Evolutionary conservation across 805 yeast genomes (phyloP), one percentile per base, ranked within the genome.

Genomic region (Limtongozyma cylindracea): DNA sequence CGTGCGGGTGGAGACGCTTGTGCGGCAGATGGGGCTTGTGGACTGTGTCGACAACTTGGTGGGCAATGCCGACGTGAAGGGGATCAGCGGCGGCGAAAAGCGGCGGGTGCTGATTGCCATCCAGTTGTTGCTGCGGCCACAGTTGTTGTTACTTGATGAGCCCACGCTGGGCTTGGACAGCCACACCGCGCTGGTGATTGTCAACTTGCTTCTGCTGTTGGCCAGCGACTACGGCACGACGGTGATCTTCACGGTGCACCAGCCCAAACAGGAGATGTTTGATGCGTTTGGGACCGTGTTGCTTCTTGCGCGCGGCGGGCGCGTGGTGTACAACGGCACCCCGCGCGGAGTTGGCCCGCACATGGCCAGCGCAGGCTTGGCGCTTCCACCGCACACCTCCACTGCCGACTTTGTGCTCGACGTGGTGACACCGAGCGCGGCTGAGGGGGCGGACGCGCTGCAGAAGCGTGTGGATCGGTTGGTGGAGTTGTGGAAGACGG

Each of bases 161-260:
- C 92, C 93, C 3, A 78, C 92, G 1, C 73, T 91, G 4, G 93
- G 93, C 0, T 50, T 78, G 13, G 93, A 78, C 35, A 62, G 82
- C 8, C 62, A 73, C 25, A 74, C 88, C 0, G 72, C 91, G 0
- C 53, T 61, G 1, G 58, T 74, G 3, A 70, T 77, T 17, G 38
- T 78, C 19, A 47, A 53, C 15, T 59, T 77, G 18, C 47, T 77
- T 25, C 49, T 61, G 22, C 49, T 51, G 3, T 41, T 78, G 17
- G 61, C 78, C 2, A 3, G 57, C 53, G 15, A 63, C 6, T 6
- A 68, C 5, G 62, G 67, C 8, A 73, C 91, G 0, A 55, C 78
- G 6, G 57, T 77, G 12, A 45, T 61, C 30, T 39, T 69, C 24
- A 76, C 92, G 0, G 73, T 78, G 23, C 92, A 77, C 40, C 93